Conservation (phyloP, 1,284 basidiomycete species). For the Rugiboletus extremiorientalis region DNA sequence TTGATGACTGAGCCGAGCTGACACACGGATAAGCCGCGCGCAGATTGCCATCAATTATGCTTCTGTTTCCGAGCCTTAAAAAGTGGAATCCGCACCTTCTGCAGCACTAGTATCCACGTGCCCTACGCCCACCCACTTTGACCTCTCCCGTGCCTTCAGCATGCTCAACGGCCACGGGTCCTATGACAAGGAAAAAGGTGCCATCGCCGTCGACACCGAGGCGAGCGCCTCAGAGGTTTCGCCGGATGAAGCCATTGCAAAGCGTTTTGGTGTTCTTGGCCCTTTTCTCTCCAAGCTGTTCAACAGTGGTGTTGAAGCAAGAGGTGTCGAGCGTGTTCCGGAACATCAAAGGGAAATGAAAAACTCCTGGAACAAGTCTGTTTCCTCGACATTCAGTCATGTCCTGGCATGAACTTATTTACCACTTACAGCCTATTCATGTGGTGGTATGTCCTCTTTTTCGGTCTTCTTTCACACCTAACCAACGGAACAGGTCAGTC, state of each 20-base stretch:
- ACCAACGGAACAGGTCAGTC: conserved; percentile 39
- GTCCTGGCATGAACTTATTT: conserved; percentile 18
- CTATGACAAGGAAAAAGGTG: conserved; percentile 26
- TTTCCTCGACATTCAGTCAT: background rate
- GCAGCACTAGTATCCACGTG: background rate
- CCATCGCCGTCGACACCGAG: background rate
- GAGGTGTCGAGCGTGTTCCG: conserved; percentile 52
- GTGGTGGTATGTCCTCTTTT: conserved; percentile 43
- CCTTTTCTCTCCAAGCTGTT: conserved; percentile 42
- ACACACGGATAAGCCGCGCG: background rate
- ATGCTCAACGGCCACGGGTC: conserved; percentile 13
- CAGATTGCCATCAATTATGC: background rate
- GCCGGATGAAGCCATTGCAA: conserved; percentile 36
- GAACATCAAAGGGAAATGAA: conserved; percentile 47
- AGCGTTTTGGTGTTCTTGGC: conserved; percentile 39
- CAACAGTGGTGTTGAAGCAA: conserved; percentile 47
- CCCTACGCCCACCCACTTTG: background rate
- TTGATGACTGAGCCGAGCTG: too few species aligned
- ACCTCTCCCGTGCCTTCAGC: background rate
- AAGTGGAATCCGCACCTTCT: too few species aligned
- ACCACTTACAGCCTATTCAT: conserved; percentile 41
- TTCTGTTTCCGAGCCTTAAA: background rate
- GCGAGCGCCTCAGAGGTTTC: conserved; percentile 17
- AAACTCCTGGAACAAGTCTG: conserved; percentile 51
- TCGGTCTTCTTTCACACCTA: background rate